phyloP scores from a whole-genome alignment of 495 filamentous ascomycete genomes.

The Cudoniella acicularis region DNA sequence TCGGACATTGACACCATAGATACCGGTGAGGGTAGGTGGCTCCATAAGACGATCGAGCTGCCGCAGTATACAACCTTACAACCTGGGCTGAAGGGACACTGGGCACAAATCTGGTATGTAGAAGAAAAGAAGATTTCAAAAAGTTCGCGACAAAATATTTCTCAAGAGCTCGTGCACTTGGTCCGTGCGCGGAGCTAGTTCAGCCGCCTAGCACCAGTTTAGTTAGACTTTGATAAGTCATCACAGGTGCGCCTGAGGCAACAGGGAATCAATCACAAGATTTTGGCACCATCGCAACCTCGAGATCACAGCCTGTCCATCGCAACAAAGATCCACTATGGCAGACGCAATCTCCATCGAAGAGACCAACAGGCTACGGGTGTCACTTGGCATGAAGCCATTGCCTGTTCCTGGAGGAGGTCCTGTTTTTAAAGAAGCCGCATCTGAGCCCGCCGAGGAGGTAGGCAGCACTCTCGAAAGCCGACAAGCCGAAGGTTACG shows the following conservation, averaged over 20 bases:
- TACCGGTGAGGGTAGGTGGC: constrained; percentile 51
- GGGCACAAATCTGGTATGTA: constrained; percentile 73
- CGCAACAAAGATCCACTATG: constrained; percentile 47
- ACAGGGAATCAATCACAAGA: background rate
- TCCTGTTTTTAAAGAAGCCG: constrained; percentile 56
- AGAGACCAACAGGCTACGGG: constrained; percentile 89
- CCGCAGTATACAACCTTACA: constrained; percentile 72
- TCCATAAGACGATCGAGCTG: constrained; percentile 83
- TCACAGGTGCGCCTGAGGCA: background rate
- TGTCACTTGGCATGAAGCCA: constrained; percentile 84
- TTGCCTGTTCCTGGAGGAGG: constrained; percentile 74
- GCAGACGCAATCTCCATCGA: constrained; percentile 81
- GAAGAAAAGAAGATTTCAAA: constrained; percentile 42
- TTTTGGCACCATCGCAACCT: no score
- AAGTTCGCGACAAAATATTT: constrained; percentile 9
- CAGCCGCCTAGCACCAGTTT: no score
- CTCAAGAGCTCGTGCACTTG: background rate
- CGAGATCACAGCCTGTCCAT: no score
- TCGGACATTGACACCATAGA: constrained; percentile 82
- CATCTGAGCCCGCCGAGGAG: constrained; percentile 54
- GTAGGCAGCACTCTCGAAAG: constrained; percentile 73
- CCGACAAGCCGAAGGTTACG: constrained; percentile 70
- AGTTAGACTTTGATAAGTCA: no score
- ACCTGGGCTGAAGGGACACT: constrained; percentile 58
- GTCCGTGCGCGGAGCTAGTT: background rate